Conservation (phyloP, 352 stramenopile genomes). For the Phytophthora kernoviae region DNA sequence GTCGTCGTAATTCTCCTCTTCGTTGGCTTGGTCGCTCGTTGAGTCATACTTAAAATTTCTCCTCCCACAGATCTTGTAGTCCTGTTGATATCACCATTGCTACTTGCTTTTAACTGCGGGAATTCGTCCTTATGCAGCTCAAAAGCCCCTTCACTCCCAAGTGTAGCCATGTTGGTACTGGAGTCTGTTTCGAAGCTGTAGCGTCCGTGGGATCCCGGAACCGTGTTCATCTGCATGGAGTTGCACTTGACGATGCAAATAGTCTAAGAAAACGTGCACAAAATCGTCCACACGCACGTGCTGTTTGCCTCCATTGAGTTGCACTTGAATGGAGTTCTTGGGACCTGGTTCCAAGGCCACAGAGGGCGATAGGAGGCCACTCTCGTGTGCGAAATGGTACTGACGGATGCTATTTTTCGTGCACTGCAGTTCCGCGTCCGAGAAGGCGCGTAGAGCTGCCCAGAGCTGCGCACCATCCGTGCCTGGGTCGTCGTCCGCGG, state of each 20-base stretch:
- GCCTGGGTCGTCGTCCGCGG: constrained; percentile 9
- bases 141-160: constrained; percentile 12
- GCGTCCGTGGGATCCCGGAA: neutral
- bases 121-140: constrained; percentile 39
- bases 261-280: constrained; percentile 29
- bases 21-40: constrained; percentile 13
- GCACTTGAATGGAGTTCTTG: constrained; percentile 12
- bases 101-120: constrained; percentile 26
- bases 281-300: constrained; percentile 34
- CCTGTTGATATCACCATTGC: neutral
- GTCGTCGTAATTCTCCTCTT: constrained; percentile 59
- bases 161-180: constrained; percentile 10
- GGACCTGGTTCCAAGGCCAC: neutral
- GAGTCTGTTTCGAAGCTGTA: constrained; percentile 2
- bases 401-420: constrained; percentile 10
- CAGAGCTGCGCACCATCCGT: constrained; percentile 32
- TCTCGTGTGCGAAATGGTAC: constrained; percentile 4
- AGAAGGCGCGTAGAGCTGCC: constrained; percentile 32
- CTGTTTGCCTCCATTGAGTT: constrained; percentile 16
- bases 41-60: neutral
- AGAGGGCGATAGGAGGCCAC: neutral
- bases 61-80: neutral
- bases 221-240: constrained; percentile 11
- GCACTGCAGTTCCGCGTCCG: constrained; percentile 25
- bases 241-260: constrained; percentile 29